Evolutionary conservation across 257 asterid species (phyloP), one percentile per base, ranked within the genome.

Genomic region (Avicennia marina): DNA sequence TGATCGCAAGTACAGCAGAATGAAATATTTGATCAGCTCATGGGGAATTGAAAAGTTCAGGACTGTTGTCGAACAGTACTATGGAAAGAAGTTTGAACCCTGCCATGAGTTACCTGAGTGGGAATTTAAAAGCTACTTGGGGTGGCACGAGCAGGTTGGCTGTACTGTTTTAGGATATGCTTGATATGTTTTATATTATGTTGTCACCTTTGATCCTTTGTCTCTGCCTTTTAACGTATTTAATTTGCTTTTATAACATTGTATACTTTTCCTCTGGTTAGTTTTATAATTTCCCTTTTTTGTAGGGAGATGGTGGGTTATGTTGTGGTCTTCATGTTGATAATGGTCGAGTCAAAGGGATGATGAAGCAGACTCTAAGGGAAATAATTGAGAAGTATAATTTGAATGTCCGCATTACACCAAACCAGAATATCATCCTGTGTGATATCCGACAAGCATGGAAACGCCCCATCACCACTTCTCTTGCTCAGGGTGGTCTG

Each of bases 21-120:
- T 91, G 96, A 91, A 91, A 75, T 91, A 91, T 75, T 78, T 91
- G 36, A 62, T 91, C 63, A 83, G 90, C 77, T 85, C 95, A 7
- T 91, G 98, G 98, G 98, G 98, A 32, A 88, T 91, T 11, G 96
- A 88, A 40, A 91, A 91, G 83, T 91, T 91, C 72, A 82, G 80
- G 72, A 54, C 58, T 70, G 96, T 85, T 56, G 91, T 76, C 34
- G 98, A 91, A 71, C 78, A 80, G 65, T 91, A 88, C 67, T 91
- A 85, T 6, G 98, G 98, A 52, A 91, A 54, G 90, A 81, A 81
- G 64, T 81, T 91, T 17, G 84, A 88, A 67, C 83, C 90, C 46
- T 77, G 83, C 74, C 95, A 29, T 6, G 94, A 83, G 62, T 74
- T 91, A 70, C 96, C 96, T 18, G 86, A 91, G 68, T 91, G 98